Percentiles rank a stretch among this genome's conserved stretches.
These are phyloP conservation scores for Podospora conica DNA, from an alignment of 495 filamentous ascomycete genomes.

Conservation along the genomic window DNA sequence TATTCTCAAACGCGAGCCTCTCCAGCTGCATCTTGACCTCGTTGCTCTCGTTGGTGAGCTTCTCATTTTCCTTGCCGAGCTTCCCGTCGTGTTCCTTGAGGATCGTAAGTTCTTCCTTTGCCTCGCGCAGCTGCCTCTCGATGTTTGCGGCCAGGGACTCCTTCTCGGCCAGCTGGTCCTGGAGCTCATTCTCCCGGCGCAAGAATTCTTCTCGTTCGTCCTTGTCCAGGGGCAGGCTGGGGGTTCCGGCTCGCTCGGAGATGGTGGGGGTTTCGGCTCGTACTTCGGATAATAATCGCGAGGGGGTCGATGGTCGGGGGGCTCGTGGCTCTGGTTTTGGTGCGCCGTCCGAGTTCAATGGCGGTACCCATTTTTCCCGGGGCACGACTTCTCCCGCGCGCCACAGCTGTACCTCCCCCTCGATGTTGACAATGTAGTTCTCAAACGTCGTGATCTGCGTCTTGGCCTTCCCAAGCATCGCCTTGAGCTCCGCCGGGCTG, in stretches of 20 bases:
- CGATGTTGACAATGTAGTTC: slow-evolving; percentile 73
- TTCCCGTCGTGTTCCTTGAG: slow-evolving; percentile 78
- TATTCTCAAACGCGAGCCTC: slow-evolving; percentile 89
- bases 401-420: slow-evolving; percentile 81
- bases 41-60: slow-evolving; percentile 73
- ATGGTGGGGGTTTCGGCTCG: slow-evolving; percentile 62
- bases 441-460: slow-evolving; percentile 83
- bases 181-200: slow-evolving; percentile 89
- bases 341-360: slow-evolving; percentile 57
- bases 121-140: slow-evolving; percentile 71
- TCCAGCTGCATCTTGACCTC: slow-evolving; percentile 94
- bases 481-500: slow-evolving; percentile 90
- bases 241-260: slow-evolving; percentile 75
- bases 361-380: slow-evolving; percentile 59
- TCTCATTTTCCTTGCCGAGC: slow-evolving; percentile 81
- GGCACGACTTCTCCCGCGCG: slow-evolving; percentile 82
- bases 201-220: slow-evolving; percentile 97
- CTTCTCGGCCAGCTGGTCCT: slow-evolving; percentile 91
- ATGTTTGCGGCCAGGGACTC: slow-evolving; percentile 72
- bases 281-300: slow-evolving; percentile 67
- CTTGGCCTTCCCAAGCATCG: slow-evolving; percentile 84
- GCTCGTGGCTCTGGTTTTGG: slow-evolving; percentile 55
- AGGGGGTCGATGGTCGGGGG: slow-evolving; percentile 73
- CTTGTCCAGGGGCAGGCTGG: slow-evolving; percentile 82
- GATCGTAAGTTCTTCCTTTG: slow-evolving; percentile 72